A percentile compares a stretch with the other conserved stretches of the same genome.
Evolutionary conservation across 495 filamentous ascomycete genomes (phyloP).

Genomic region (Achaetomiella virescens): DNA sequence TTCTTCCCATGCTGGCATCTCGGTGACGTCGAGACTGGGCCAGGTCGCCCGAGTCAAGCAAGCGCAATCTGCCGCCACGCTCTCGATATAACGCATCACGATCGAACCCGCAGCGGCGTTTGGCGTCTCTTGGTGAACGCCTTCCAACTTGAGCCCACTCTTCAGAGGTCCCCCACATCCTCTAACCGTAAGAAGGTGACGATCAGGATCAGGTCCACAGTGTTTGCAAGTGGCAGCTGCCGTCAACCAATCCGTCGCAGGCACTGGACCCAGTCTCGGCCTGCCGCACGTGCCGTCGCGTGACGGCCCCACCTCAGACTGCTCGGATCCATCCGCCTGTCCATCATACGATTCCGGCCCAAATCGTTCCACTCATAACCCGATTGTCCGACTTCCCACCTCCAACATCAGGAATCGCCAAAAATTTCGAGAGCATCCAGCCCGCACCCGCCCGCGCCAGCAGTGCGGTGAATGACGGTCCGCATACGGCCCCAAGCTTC

Average conservation of each 20-base stretch:
- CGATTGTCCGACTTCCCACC: slow-evolving; percentile 13
- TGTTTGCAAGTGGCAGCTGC: neutral
- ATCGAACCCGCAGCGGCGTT: too few species aligned
- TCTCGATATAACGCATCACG: too few species aligned
- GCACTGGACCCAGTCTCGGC: neutral
- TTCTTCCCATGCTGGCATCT: too few species aligned
- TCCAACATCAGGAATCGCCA: slow-evolving; percentile 12
- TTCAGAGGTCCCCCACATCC: too few species aligned
- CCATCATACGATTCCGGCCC: slow-evolving; percentile 28
- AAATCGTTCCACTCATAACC: slow-evolving; percentile 28
- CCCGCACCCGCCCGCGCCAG: neutral
- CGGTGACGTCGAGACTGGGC: too few species aligned
- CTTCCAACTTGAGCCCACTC: too few species aligned
- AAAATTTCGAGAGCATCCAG: neutral
- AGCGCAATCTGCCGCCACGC: too few species aligned
- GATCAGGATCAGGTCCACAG: too few species aligned
- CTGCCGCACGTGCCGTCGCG: neutral
- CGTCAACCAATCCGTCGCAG: neutral
- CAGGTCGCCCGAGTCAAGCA: too few species aligned
- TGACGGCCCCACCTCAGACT: neutral
- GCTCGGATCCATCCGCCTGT: slow-evolving; percentile 15
- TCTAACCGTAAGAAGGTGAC: too few species aligned
- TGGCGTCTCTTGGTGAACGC: too few species aligned
- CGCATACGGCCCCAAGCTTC: slow-evolving; percentile 10
- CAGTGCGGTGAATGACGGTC: neutral